A percentile compares a stretch with the other conserved stretches of the same genome.
phyloP scores from a whole-genome alignment of 106 monocot species.

The Narthecium ossifragum region DNA sequence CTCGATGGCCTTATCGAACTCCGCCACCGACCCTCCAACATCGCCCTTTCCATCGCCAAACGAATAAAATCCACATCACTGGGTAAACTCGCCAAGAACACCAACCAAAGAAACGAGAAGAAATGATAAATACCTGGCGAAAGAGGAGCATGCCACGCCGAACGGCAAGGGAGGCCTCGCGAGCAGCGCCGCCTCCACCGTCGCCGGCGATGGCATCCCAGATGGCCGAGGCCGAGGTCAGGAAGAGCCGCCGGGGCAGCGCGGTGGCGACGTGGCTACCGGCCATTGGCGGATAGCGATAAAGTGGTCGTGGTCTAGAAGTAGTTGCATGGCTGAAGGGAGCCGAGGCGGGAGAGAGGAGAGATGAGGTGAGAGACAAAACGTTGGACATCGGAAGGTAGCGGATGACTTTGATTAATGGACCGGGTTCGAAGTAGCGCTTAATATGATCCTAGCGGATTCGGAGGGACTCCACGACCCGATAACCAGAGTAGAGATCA shows the following conservation, averaged over 20 bases:
- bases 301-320: background rate
- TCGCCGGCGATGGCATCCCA: conserved; percentile 64
- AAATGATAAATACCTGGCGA: conserved; percentile 35
- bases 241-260: conserved; percentile 52
- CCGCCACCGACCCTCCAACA: conserved; percentile 60
- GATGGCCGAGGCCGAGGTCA: conserved; percentile 44
- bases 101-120: background rate
- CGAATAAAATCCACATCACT: background rate
- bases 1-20: conserved; percentile 78
- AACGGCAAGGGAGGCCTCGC: conserved; percentile 54
- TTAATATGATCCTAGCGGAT: too few relatives aligned
- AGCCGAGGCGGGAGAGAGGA: background rate
- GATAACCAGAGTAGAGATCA: too few relatives aligned
- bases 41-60: conserved; percentile 54
- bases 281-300: background rate
- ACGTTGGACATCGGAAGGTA: background rate
- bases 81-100: background rate
- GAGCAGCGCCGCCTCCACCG: conserved; percentile 24
- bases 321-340: background rate
- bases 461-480: too few relatives aligned
- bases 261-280: background rate
- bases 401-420: background rate
- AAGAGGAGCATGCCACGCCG: conserved; percentile 86
- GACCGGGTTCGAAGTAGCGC: too few relatives aligned
- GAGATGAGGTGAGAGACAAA: too few relatives aligned